Evolutionary conservation across 1,284 basidiomycete species (phyloP).

Genomic region (Mrakiaceae sp.): DNA sequence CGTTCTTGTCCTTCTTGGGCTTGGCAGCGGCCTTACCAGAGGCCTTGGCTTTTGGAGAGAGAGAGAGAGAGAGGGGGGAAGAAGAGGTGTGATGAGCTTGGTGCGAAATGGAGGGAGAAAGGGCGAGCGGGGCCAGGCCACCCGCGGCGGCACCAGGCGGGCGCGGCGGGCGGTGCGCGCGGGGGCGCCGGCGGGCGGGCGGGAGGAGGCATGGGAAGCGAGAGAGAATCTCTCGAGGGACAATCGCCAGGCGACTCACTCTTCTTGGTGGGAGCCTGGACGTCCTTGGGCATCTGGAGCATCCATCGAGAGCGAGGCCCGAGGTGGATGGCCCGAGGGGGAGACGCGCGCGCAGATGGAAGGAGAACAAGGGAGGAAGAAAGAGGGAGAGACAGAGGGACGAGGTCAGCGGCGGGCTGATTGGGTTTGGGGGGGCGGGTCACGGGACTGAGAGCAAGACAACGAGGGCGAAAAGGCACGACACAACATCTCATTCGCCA

Average conservation of each 20-base stretch:
- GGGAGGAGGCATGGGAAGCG: not conserved
- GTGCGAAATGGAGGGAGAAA: not conserved
- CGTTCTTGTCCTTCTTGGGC: slow-evolving; percentile 70
- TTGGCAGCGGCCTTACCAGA: slow-evolving; percentile 37
- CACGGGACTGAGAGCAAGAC: too few species aligned
- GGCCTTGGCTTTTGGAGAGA: slow-evolving; percentile 3
- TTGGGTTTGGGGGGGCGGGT: too few species aligned
- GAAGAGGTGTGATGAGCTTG: not conserved
- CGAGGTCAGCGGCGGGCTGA: not conserved
- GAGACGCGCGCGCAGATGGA: not conserved
- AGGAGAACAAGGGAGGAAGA: not conserved
- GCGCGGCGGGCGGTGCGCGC: not conserved
- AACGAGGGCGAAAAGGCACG: too few species aligned
- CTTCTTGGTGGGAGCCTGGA: slow-evolving; percentile 1
- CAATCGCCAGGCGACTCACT: too few species aligned
- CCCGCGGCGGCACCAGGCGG: not conserved
- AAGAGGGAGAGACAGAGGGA: not conserved
- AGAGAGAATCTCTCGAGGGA: too few species aligned
- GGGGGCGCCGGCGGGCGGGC: not conserved
- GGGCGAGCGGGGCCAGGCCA: too few species aligned
- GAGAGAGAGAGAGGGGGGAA: not conserved
- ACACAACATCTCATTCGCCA: too few species aligned
- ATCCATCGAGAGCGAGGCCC: not conserved
- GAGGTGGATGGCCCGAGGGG: not conserved
- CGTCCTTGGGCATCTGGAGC: slow-evolving; percentile 13